These are phyloP conservation scores for Phytopythium oedochilum DNA, from an alignment of 352 stramenopile genomes.

Conservation along the genomic window DNA sequence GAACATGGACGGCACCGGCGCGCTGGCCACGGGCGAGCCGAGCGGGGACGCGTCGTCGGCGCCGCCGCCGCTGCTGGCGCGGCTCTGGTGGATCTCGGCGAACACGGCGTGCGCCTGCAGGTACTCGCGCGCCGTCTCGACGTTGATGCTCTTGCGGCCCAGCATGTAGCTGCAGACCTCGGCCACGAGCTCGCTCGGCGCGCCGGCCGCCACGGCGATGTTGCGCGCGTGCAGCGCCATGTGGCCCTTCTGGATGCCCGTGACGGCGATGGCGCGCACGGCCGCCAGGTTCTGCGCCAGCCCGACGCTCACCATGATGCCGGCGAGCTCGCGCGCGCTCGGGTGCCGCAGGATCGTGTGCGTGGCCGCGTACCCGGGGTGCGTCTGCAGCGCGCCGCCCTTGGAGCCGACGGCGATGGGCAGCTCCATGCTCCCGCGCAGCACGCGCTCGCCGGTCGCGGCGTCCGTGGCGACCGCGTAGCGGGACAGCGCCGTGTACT, in stretches of 20 bases:
- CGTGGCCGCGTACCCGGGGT: constrained; percentile 73
- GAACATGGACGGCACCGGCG: constrained; percentile 71
- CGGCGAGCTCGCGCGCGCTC: constrained; percentile 49
- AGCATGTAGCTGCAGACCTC: constrained; percentile 88
- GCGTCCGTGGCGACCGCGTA: constrained; percentile 51
- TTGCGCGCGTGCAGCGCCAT: constrained; percentile 86
- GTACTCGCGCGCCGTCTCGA: constrained; percentile 83
- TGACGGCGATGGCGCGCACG: constrained; percentile 80
- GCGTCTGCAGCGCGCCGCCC: constrained; percentile 74
- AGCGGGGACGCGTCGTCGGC: constrained; percentile 18
- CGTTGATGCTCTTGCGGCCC: constrained; percentile 69
- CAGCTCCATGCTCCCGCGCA: constrained; percentile 72
- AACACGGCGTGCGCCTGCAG: constrained; percentile 77
- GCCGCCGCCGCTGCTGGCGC: not conserved
- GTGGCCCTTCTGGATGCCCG: constrained; percentile 84
- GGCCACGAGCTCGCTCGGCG: constrained; percentile 72
- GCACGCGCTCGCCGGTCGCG: constrained; percentile 32
- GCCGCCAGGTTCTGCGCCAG: constrained; percentile 86
- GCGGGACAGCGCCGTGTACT: constrained; percentile 77
- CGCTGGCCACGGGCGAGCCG: constrained; percentile 28
- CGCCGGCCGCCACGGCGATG: constrained; percentile 77
- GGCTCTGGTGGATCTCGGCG: constrained; percentile 51
- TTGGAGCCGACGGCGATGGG: constrained; percentile 81
- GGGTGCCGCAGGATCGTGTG: constrained; percentile 75
- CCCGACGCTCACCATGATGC: constrained; percentile 76